Evolutionary conservation across 352 stramenopile species (phyloP), one percentile per base, ranked within the genome.

Genomic region (Nothophytophthora sp.): DNA sequence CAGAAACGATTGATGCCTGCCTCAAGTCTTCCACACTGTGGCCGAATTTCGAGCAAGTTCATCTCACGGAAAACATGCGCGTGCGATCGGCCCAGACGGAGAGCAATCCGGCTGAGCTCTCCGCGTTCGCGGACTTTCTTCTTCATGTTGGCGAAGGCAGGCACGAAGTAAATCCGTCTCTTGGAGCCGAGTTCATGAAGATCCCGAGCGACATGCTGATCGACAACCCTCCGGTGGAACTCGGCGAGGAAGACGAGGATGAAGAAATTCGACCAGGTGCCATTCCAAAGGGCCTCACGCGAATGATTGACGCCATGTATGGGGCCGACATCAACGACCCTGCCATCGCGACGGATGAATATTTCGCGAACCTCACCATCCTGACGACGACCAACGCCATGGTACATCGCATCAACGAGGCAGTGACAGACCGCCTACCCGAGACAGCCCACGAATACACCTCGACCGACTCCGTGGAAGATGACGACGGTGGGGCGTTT

Each of bases 301-400:
- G 32, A 10, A 39, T 55, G 1, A 25, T 55, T 1, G 45, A 62
- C 23, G 38, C 37, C 7, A 62, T 62, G 44, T 55, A 62, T 30
- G n/a, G n/a, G n/a, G 7, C 13, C 9, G 22, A 43, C 2, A 23
- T 62, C 8, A 33, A 62, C 22, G 29, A 62, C 20, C 38, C 44
- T 5, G 8, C 7, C 1, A 4, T 55, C 1, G 53, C 53, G 5
- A 55, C 29, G 1, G 38, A 55, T 36, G 45, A 50, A 0, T 62
- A 62, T 39, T 51, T 51, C 25, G 44, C 32, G 2, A 38, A 37
- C 13, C 46, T 45, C 1, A 63, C 55, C 1, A 52, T 57, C 47
- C 35, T 63, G 1, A 29, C 45, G 7, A 16, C 55, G 22, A 63
- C 47, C 10, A 63, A 63, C 19, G 30, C 27, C 23, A 22, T 34